A percentile compares a stretch with the other conserved stretches of the same genome.
phyloP scores from a whole-genome alignment of 1,139 yeast species.

The Zhuliangozyma blackwelliae region DNA sequence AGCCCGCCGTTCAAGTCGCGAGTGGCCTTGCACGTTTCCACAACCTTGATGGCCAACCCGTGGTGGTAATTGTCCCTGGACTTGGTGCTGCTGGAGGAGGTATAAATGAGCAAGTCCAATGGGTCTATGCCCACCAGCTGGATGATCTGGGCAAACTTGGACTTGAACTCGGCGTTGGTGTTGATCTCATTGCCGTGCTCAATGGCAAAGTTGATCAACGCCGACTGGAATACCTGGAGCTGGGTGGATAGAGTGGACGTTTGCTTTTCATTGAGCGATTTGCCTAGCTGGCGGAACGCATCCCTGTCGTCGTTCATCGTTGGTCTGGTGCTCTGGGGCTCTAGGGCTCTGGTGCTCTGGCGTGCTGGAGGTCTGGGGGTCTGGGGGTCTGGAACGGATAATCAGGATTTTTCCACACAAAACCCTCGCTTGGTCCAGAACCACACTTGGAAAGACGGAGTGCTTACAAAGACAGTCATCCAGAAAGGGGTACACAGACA shows the following conservation, averaged over 20 bases:
- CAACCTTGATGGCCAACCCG: constrained; percentile 66
- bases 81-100: constrained; percentile 14
- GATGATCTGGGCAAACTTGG: constrained; percentile 72
- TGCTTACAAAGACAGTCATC: no score
- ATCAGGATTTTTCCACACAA: no score
- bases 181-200: constrained; percentile 61
- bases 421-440: no score
- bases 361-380: no score
- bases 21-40: constrained; percentile 71
- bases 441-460: no score
- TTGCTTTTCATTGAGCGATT: constrained; percentile 33
- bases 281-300: constrained; percentile 25
- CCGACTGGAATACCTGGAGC: constrained; percentile 56
- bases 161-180: constrained; percentile 59
- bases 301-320: constrained; percentile 21
- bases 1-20: constrained; percentile 77
- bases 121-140: constrained; percentile 83
- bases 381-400: no score
- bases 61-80: constrained; percentile 52
- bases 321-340: no score
- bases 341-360: not conserved
- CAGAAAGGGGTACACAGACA: no score
- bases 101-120: constrained; percentile 43
- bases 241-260: constrained; percentile 53
- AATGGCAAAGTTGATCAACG: constrained; percentile 58